Evolutionary conservation across 1,284 basidiomycete species (phyloP), one percentile per base, ranked within the genome.

Genomic region (Pseudozyma flocculosa): DNA sequence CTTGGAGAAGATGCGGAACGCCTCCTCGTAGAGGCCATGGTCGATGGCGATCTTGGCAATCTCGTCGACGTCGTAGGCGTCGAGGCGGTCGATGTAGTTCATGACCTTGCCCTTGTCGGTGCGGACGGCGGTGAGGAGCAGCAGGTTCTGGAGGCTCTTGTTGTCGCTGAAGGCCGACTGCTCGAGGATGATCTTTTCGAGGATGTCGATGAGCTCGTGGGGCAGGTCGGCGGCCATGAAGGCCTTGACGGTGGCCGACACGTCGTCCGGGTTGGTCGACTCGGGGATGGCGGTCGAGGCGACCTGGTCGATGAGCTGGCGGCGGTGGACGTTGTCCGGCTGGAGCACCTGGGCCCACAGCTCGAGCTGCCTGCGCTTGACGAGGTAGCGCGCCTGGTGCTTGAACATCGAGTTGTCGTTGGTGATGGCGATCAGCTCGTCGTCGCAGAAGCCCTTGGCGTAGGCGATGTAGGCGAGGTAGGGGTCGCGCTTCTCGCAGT

Each of bases 361-460:
- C 65, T 98, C 94, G 22, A 90, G 86, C 65, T 93, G 88, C 61
- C 94, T 89, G 66, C 95, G 87, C 82, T 94, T 96, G 78, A 97
- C 91, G 60, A 98, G 86, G 81, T 99, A 99, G 37, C 95, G 87
- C 48, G 95, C 90, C 80, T 98, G 95, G 78, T 98, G 94, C 82
- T 98, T 99, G 85, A 95, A 99, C 95, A 98, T 99, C 30, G 92
- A 88, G 82, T 99, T 99, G 72, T 96, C 94, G 79, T 98, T 98
- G 50, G 95, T 98, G 80, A 99, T 94, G 30, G 86, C 80, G 78
- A 99, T 92, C 68, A 99, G 85, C 80, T 99, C 95, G 13, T 98
- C 92, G 70, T 99, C 95, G 77, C 95, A 99, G 82, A 97, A 89
- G 66, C 95, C 95, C 81, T 98, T 98, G 48, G 95, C 95, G 79